Evolutionary conservation across 371 early-diverging fungal genomes (phyloP).

Genomic region (Mucor plumbeus): DNA sequence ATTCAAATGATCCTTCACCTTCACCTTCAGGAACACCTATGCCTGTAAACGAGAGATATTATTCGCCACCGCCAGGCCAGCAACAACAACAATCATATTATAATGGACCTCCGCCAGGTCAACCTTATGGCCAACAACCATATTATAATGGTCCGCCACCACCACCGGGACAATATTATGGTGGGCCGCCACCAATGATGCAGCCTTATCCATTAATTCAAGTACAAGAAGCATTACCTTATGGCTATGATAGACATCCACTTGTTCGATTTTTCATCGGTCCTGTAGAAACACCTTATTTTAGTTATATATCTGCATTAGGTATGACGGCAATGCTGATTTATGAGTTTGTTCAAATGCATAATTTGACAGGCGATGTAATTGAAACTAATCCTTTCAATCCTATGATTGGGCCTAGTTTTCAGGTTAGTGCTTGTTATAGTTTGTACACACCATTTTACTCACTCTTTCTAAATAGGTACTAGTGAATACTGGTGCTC

Average conservation of each 20-base stretch:
- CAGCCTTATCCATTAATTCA: constrained; percentile 8
- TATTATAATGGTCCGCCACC: constrained; percentile 17
- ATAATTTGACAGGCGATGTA: constrained; percentile 56
- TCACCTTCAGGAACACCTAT: constrained; percentile 11
- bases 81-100: constrained; percentile 16
- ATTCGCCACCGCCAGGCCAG: constrained; percentile 13
- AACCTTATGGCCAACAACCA: constrained; percentile 4
- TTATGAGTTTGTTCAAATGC: constrained; percentile 57
- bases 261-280: constrained; percentile 34
- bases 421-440: constrained; percentile 40
- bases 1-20: constrained; percentile 6
- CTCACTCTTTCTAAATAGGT: constrained; percentile 33
- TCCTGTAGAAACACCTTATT: constrained; percentile 47
- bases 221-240: constrained; percentile 2
- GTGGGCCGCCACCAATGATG: constrained; percentile 5
- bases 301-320: constrained; percentile 60
- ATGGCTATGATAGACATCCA: constrained; percentile 22
- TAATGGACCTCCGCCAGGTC: constrained; percentile 10
- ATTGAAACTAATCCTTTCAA: constrained; percentile 63
- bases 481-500: constrained; percentile 60
- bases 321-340: constrained; percentile 60
- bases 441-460: no score
- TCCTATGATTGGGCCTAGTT: constrained; percentile 68
- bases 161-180: constrained; percentile 15
- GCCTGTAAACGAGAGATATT: constrained; percentile 4